Conservation (phyloP, 306 rosid species). For the Luffa acutangula region DNA sequence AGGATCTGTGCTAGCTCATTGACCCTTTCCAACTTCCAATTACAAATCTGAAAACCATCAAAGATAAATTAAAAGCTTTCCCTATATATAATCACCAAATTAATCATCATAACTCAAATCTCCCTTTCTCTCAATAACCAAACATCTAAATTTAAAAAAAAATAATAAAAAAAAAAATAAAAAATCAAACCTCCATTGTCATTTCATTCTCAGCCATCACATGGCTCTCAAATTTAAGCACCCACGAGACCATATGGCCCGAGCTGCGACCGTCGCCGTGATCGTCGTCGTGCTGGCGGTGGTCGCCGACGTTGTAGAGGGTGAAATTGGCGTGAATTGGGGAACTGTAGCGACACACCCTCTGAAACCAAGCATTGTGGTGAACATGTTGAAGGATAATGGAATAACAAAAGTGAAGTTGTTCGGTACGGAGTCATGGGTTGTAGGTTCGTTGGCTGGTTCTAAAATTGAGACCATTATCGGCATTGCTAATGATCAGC, state of each 20-base stretch:
- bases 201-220: background rate
- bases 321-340: constrained; percentile 57
- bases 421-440: constrained; percentile 60
- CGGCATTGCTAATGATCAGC: constrained; percentile 61
- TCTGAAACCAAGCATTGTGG: constrained; percentile 35
- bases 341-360: constrained; percentile 54
- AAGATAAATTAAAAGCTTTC: background rate
- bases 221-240: too few species aligned
- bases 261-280: background rate
- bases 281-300: background rate
- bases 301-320: background rate
- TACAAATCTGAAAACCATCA: background rate
- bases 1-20: background rate
- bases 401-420: constrained; percentile 56
- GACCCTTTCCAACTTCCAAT: background rate
- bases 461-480: constrained; percentile 52
- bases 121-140: background rate
- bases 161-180: too few species aligned
- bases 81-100: background rate
- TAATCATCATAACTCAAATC: background rate
- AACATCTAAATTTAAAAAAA: too few species aligned
- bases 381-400: constrained; percentile 47
- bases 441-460: constrained; percentile 44
- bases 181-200: background rate
- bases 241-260: background rate